phyloP scores from a whole-genome alignment of 2,329 filamentous ascomycete genomes.

The Diaporthe citrichinensis region DNA sequence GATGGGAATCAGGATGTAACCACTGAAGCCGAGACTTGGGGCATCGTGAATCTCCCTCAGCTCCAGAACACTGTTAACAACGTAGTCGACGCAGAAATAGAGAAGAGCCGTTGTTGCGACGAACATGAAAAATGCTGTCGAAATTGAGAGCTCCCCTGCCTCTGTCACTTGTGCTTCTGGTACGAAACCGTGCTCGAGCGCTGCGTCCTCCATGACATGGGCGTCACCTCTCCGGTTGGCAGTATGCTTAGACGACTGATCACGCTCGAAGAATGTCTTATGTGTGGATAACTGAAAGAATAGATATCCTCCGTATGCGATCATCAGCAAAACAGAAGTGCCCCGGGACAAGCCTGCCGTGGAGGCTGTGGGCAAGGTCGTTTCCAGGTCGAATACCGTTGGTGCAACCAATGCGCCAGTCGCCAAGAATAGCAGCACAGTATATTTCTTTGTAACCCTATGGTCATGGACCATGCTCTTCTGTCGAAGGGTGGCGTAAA shows the following conservation, averaged over 20 bases:
- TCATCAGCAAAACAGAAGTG: background rate
- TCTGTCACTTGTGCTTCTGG: background rate
- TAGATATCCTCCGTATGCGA: constrained; percentile 12
- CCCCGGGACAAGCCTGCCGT: background rate
- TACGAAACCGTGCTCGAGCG: background rate
- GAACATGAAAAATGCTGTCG: background rate
- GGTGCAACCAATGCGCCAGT: background rate
- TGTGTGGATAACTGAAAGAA: constrained; percentile 1
- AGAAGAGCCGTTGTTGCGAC: constrained; percentile 3
- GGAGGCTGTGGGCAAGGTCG: background rate
- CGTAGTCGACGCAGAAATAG: constrained; percentile 2
- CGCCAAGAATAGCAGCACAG: background rate
- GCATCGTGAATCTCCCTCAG: background rate
- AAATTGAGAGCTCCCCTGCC: background rate
- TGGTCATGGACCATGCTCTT: background rate
- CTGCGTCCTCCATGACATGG: background rate
- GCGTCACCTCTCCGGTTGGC: background rate
- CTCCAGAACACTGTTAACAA: constrained; percentile 8
- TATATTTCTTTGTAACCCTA: background rate
- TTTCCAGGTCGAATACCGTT: background rate
- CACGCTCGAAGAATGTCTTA: background rate
- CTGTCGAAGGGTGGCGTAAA: background rate
- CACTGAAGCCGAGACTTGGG: background rate
- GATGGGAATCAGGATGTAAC: constrained; percentile 8
- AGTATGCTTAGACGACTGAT: background rate